Percentiles rank a stretch among this genome's conserved stretches.
phyloP scores from a whole-genome alignment of 164 flowering plant species.

The Vitis riparia region DNA sequence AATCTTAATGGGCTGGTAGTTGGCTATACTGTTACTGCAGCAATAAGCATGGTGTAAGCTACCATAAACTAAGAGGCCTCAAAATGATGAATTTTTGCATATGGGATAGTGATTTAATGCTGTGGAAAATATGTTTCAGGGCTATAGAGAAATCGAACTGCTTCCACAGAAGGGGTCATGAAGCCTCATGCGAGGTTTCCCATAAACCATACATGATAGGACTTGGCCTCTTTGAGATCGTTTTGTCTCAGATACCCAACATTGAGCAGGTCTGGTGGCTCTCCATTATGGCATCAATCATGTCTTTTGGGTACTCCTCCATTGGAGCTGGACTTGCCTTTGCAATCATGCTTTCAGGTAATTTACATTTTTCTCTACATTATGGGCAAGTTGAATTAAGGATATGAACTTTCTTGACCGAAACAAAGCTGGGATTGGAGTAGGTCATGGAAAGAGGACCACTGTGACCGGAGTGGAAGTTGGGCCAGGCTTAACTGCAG shows the following conservation, averaged over 20 bases:
- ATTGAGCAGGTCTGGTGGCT: constrained; percentile 61
- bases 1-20: constrained; percentile 14
- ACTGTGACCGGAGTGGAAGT: constrained; percentile 24
- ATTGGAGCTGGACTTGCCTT: constrained; percentile 66
- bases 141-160: constrained; percentile 52
- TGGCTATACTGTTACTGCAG: constrained; percentile 21
- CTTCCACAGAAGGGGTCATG: constrained; percentile 38
- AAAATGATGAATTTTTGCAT: too few species aligned
- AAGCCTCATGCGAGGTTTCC: constrained; percentile 30
- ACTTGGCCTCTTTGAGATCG: constrained; percentile 36
- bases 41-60: constrained; percentile 26
- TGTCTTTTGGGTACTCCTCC: constrained; percentile 66
- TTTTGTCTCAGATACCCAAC: constrained; percentile 63
- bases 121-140: constrained; percentile 25
- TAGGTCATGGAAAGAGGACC: too few species aligned
- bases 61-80: too few species aligned
- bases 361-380: not conserved
- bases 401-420: too few species aligned
- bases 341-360: constrained; percentile 42
- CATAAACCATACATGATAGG: constrained; percentile 42
- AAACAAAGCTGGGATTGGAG: not conserved
- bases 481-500: constrained; percentile 16
- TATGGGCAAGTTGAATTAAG: too few species aligned
- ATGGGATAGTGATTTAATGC: too few species aligned
- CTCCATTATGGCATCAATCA: constrained; percentile 61